Evolutionary conservation across 495 filamentous ascomycete genomes (phyloP).

Genomic region (Hyaloscypha hepaticicola): DNA sequence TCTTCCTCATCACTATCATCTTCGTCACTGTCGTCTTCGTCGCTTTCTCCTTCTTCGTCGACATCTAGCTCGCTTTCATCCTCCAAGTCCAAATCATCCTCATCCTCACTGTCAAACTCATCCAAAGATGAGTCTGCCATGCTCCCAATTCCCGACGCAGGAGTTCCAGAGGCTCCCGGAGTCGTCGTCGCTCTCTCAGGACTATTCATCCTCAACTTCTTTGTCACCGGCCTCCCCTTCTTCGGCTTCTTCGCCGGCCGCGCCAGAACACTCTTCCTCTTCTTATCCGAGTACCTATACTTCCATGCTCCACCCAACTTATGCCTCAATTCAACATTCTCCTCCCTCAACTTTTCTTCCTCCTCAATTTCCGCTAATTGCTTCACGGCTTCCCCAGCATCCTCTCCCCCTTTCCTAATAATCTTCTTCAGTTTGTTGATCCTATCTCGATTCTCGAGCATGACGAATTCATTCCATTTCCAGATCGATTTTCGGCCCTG

Average conservation of each 20-base stretch:
- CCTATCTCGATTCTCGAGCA: neutral
- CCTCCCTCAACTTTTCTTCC: neutral
- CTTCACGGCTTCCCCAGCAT: conserved; percentile 11
- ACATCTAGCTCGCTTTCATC: neutral
- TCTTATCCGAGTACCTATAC: neutral
- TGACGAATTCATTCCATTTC: neutral
- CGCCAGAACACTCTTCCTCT: neutral
- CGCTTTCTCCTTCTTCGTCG: neutral
- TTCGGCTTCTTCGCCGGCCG: neutral
- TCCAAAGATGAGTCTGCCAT: too few relatives aligned
- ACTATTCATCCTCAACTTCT: neutral
- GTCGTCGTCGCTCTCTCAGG: neutral
- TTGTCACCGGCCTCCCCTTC: neutral
- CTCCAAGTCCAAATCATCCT: neutral
- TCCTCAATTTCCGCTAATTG: neutral
- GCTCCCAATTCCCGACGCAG: too few relatives aligned
- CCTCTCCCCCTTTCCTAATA: neutral
- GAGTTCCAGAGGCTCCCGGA: too few relatives aligned
- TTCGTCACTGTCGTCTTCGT: neutral
- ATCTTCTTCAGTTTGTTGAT: neutral
- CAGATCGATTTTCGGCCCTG: conserved; percentile 18
- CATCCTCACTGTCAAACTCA: neutral
- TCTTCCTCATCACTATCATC: conserved; percentile 13
- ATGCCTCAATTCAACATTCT: conserved; percentile 7
- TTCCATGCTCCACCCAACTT: conserved; percentile 18